These are phyloP conservation scores for Gamarada debralockiae DNA, from an alignment of 495 filamentous ascomycete species.

Conservation along the genomic window DNA sequence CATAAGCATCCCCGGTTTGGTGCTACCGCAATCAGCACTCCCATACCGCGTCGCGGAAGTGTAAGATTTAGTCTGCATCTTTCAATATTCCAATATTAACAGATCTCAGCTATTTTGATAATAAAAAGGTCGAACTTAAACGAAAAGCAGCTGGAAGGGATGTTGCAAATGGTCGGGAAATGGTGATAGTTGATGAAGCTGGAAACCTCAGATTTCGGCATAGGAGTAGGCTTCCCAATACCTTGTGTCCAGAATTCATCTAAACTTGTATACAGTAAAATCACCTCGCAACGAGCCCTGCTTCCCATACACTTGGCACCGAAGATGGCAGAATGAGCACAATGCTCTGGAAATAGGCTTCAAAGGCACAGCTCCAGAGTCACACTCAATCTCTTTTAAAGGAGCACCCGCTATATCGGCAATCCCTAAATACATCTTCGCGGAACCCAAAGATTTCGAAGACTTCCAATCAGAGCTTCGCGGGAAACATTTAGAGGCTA, in stretches of 20 bases:
- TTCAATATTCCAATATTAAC: neutral
- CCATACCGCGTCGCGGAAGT: neutral
- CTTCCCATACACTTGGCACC: slow-evolving; percentile 8
- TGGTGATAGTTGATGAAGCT: neutral
- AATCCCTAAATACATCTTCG: slow-evolving; percentile 6
- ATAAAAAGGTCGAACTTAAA: slow-evolving; percentile 6
- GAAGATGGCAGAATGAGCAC: neutral
- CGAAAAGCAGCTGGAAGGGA: slow-evolving; percentile 5
- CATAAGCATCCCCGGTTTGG: neutral
- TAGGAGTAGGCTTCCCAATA: neutral
- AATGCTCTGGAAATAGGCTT: neutral
- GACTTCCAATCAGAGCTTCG: slow-evolving; percentile 8
- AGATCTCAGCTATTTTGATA: neutral
- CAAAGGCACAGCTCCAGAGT: neutral
- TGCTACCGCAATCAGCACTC: neutral
- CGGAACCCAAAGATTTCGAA: neutral
- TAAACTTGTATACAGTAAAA: neutral
- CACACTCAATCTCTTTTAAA: slow-evolving; percentile 1
- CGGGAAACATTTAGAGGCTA: slow-evolving; percentile 2
- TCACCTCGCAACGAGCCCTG: neutral
- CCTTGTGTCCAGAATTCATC: neutral
- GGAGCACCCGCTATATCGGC: neutral
- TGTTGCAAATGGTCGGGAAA: neutral
- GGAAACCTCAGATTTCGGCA: slow-evolving; percentile 1
- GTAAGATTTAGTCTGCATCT: neutral